phyloP scores from a whole-genome alignment of 2,329 filamentous ascomycete species.

The Cytospora piceicola region DNA sequence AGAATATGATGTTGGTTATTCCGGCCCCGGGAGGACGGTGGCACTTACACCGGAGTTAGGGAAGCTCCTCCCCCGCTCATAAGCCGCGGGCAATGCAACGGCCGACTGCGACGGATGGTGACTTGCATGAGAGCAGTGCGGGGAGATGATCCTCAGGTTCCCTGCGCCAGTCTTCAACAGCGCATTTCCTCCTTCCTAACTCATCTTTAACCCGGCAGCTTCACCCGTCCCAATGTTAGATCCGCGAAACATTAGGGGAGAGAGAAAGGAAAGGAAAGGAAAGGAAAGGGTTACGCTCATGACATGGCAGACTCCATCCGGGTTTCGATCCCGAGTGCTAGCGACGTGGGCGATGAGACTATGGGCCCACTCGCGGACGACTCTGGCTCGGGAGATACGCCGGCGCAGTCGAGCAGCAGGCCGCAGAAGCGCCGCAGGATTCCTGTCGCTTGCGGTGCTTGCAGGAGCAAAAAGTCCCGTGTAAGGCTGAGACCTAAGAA shows the following conservation, averaged over 20 bases:
- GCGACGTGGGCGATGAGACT: constrained; percentile 19
- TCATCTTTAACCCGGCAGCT: constrained; percentile 15
- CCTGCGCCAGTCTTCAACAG: constrained; percentile 13
- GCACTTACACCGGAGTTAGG: constrained; percentile 21
- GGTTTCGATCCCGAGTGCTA: constrained; percentile 24
- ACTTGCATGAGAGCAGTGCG: constrained; percentile 11
- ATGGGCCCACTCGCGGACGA: constrained; percentile 15
- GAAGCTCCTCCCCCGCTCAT: constrained; percentile 5
- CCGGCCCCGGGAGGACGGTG: neutral
- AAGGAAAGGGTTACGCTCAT: neutral
- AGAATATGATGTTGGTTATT: no score
- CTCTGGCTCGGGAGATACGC: neutral
- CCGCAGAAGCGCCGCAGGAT: constrained; percentile 30
- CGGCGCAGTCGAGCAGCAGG: constrained; percentile 5
- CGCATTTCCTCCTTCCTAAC: constrained; percentile 13
- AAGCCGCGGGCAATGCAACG: constrained; percentile 3
- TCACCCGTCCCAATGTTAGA: constrained; percentile 9
- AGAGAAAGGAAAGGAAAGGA: no score
- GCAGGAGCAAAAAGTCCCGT: constrained; percentile 29
- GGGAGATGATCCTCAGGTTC: constrained; percentile 22
- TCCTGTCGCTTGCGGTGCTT: constrained; percentile 28
- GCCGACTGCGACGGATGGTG: constrained; percentile 4
- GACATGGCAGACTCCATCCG: constrained; percentile 25
- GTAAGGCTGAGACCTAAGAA: constrained; percentile 5
- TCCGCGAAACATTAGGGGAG: constrained; percentile 12